These are phyloP conservation scores for Coemansia sp. DNA, from an alignment of 192 early-diverging fungal genomes.

Conservation along the genomic window DNA sequence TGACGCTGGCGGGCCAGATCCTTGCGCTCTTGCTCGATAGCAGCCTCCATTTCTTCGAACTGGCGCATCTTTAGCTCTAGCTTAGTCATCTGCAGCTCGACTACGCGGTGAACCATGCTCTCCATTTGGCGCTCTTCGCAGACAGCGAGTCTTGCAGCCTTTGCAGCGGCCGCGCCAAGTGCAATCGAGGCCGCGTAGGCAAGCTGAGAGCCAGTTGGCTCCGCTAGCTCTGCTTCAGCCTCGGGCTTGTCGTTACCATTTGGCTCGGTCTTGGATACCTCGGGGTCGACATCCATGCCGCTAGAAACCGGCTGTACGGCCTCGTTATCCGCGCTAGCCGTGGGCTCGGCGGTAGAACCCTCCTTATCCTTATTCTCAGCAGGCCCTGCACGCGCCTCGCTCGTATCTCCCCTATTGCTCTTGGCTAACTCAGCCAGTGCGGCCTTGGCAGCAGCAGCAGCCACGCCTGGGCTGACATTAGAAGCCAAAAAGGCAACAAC, in stretches of 20 bases:
- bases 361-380: conserved; percentile 6
- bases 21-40: conserved; percentile 84
- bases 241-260: conserved; percentile 15
- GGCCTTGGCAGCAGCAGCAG: conserved; percentile 80
- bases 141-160: conserved; percentile 76
- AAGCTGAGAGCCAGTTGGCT: conserved; percentile 47
- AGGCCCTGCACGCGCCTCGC: background rate
- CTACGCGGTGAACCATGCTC: conserved; percentile 72
- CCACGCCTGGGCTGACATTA: conserved; percentile 85
- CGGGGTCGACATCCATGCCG: conserved; percentile 24
- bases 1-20: conserved; percentile 64
- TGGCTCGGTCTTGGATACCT: conserved; percentile 1
- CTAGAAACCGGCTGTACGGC: conserved; percentile 4
- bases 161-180: conserved; percentile 88
- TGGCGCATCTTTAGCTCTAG: conserved; percentile 90
- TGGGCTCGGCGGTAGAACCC: background rate
- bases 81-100: conserved; percentile 87
- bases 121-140: conserved; percentile 87
- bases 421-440: conserved; percentile 69
- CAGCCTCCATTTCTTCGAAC: conserved; percentile 86
- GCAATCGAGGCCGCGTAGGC: conserved; percentile 83
- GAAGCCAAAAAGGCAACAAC: conserved; percentile 85
- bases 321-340: background rate
- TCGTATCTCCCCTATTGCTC: background rate
- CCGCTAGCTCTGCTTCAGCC: conserved; percentile 6